phyloP scores from a whole-genome alignment of 805 yeast genomes.

The Phaffomyces antillensis region DNA sequence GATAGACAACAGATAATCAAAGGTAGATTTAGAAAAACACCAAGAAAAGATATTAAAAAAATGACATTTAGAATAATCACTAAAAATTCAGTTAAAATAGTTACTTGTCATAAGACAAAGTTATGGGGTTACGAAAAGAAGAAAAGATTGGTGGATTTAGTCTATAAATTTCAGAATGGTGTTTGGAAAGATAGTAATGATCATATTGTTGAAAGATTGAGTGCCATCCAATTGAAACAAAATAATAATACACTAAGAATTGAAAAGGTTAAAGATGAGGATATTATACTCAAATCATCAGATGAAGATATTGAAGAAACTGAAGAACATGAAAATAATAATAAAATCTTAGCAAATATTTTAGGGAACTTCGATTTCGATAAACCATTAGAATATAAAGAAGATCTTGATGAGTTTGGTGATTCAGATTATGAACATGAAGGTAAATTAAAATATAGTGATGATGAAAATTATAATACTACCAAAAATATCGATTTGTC shows the following conservation, averaged over 20 bases:
- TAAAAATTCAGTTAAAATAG: slow-evolving; percentile 47
- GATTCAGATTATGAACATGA: slow-evolving; percentile 41
- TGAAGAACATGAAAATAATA: slow-evolving; percentile 38
- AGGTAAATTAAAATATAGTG: slow-evolving; percentile 27
- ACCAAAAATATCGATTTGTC: slow-evolving; percentile 3
- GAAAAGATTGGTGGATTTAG: slow-evolving; percentile 53
- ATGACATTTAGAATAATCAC: slow-evolving; percentile 60
- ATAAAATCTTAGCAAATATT: slow-evolving; percentile 40
- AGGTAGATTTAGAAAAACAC: slow-evolving; percentile 57
- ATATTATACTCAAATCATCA: slow-evolving; percentile 17
- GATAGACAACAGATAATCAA: slow-evolving; percentile 38
- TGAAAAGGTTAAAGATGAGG: slow-evolving; percentile 13
- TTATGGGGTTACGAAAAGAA: slow-evolving; percentile 87
- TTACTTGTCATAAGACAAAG: slow-evolving; percentile 64
- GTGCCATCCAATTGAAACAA: slow-evolving; percentile 13
- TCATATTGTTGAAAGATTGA: slow-evolving; percentile 62
- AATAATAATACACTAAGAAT: slow-evolving; percentile 11
- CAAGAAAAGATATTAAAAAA: slow-evolving; percentile 43
- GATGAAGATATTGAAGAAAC: slow-evolving; percentile 28
- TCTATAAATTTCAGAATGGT: slow-evolving; percentile 52
- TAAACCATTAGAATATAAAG: slow-evolving; percentile 37
- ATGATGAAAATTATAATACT: slow-evolving; percentile 18
- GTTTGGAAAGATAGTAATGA: slow-evolving; percentile 77
- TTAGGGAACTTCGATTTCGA: slow-evolving; percentile 46
- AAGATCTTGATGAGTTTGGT: slow-evolving; percentile 33